These are phyloP conservation scores for Hyaloperonospora brassicae DNA, from an alignment of 352 stramenopile genomes.

Conservation along the genomic window DNA sequence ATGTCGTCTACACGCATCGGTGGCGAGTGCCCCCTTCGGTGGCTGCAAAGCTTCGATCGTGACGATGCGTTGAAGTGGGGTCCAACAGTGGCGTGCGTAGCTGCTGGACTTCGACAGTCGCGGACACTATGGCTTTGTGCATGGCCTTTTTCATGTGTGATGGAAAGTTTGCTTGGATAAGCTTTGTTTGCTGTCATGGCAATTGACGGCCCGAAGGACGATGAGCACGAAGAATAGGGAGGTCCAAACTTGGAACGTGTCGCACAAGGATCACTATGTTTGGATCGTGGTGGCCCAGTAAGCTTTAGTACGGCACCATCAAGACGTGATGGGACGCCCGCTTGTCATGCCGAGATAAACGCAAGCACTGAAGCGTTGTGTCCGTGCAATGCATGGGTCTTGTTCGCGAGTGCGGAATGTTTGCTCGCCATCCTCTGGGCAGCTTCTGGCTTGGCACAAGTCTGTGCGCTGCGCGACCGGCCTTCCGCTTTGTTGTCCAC, in stretches of 20 bases:
- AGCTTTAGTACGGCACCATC: conserved; percentile 4
- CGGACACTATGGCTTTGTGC: conserved; percentile 55
- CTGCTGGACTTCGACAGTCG: conserved; percentile 68
- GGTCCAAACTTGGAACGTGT: conserved; percentile 41
- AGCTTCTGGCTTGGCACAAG: conserved; percentile 11
- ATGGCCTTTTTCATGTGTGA: conserved; percentile 52
- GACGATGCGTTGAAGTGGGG: conserved; percentile 53
- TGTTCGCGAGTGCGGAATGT: conserved; percentile 38
- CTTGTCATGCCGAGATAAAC: conserved; percentile 1
- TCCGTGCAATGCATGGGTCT: conserved; percentile 9
- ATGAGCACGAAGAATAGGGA: conserved; percentile 61
- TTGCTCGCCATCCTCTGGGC: conserved; percentile 32
- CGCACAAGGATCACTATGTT: conserved; percentile 45
- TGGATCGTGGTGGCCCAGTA: conserved; percentile 14
- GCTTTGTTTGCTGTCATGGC: conserved; percentile 35
- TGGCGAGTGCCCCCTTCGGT: too few species aligned
- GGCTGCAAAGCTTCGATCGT: conserved; percentile 15
- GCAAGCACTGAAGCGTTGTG: background rate
- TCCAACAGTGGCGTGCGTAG: conserved; percentile 47
- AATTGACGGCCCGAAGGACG: conserved; percentile 59
- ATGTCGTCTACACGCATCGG: too few species aligned
- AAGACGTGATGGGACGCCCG: background rate
- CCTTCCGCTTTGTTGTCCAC: conserved; percentile 12
- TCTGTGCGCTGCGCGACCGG: conserved; percentile 13
- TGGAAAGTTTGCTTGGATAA: conserved; percentile 36